These are phyloP conservation scores for Prunus armeniaca DNA, from an alignment of 306 rosid genomes.

Conservation along the genomic window DNA sequence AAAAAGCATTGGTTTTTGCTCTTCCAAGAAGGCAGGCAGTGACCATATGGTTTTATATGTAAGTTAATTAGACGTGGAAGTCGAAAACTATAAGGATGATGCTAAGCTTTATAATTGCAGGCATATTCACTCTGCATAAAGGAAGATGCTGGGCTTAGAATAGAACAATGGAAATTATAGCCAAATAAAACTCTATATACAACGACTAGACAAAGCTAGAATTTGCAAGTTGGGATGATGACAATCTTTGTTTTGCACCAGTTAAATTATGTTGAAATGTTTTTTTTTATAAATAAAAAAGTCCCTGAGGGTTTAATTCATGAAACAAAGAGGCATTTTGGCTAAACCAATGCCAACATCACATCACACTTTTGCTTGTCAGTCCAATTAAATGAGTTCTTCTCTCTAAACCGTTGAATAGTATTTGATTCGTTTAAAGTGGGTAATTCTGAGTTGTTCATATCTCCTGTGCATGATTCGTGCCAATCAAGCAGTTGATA, in stretches of 20 bases:
- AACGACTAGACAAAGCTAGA: background rate
- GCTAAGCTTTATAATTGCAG: background rate
- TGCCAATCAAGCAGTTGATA: background rate
- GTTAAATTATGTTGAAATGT: background rate
- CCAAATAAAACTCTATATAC: background rate
- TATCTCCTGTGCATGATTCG: too few relatives aligned
- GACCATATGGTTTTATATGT: background rate
- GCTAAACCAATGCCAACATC: background rate
- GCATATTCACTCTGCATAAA: conserved; percentile 29
- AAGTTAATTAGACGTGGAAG: background rate
- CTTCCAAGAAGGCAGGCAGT: background rate
- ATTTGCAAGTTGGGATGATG: background rate
- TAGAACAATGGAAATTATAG: background rate
- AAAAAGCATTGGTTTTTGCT: conserved; percentile 6
- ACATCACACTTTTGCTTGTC: background rate
- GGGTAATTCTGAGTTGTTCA: background rate
- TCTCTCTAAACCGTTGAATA: background rate
- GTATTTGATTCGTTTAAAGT: background rate
- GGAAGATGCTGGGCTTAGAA: conserved; percentile 9
- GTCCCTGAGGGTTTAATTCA: background rate
- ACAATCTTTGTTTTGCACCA: background rate
- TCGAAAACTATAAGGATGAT: conserved; percentile 1
- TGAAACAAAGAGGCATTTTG: background rate
- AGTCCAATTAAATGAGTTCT: background rate
- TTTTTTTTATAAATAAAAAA: too few relatives aligned